Percentiles rank a stretch among this genome's conserved stretches.
Evolutionary conservation across 768 basidiomycete species (phyloP).

Genomic region (Vararia minispora): DNA sequence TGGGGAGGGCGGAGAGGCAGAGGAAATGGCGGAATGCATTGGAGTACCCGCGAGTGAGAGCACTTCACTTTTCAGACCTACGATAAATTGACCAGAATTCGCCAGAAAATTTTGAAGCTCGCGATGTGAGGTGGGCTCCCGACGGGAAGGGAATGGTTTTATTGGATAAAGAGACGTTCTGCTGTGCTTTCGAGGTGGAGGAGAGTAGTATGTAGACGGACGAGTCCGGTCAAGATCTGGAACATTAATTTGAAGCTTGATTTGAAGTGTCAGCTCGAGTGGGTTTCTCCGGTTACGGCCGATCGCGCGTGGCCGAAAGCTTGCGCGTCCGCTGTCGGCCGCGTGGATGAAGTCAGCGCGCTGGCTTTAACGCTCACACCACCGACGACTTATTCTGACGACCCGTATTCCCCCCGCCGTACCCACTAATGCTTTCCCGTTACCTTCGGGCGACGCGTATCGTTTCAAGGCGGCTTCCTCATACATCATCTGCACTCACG

Average conservation of each 20-base stretch:
- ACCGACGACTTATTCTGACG: background rate
- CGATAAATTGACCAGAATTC: background rate
- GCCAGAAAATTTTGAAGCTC: slow-evolving; percentile 59
- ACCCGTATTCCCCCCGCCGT: slow-evolving; percentile 1
- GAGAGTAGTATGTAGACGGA: no score
- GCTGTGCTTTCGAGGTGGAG: slow-evolving; percentile 23
- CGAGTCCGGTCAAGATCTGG: no score
- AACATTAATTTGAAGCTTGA: no score
- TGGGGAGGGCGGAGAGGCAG: slow-evolving; percentile 38
- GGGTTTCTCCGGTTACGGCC: slow-evolving; percentile 4
- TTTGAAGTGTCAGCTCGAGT: no score
- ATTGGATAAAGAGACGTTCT: slow-evolving; percentile 70
- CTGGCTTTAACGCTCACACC: no score
- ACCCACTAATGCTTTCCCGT: slow-evolving; percentile 11
- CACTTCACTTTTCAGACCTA: background rate
- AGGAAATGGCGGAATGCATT: slow-evolving; percentile 83
- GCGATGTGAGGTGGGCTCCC: slow-evolving; percentile 68
- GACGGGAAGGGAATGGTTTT: slow-evolving; percentile 77
- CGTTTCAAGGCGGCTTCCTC: slow-evolving; percentile 7
- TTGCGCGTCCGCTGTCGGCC: background rate
- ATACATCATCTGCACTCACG: background rate
- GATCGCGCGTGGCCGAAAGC: slow-evolving; percentile 8
- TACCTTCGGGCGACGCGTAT: slow-evolving; percentile 9
- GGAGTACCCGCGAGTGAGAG: slow-evolving; percentile 78
- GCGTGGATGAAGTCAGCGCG: no score